phyloP scores from a whole-genome alignment of 116 monocot genomes.

The Posidonia oceanica region DNA sequence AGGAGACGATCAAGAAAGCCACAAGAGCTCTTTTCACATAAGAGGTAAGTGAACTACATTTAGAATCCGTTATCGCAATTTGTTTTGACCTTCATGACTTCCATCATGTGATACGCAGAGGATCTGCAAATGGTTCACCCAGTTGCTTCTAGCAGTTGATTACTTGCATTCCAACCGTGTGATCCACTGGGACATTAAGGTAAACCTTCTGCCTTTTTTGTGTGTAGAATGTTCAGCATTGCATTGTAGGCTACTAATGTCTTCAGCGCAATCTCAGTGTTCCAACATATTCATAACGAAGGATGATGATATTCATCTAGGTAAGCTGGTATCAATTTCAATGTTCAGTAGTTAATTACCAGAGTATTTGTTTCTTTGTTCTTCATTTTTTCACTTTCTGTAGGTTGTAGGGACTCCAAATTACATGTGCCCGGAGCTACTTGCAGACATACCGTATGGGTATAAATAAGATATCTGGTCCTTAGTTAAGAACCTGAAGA shows the following conservation, averaged over 20 bases:
- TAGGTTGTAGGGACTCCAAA: slow-evolving; percentile 95
- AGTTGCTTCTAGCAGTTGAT: too few relatives aligned
- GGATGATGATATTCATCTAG: slow-evolving; percentile 67
- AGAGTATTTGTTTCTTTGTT: too few relatives aligned
- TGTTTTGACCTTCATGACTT: too few relatives aligned
- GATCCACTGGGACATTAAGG: slow-evolving; percentile 87
- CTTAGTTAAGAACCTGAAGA: slow-evolving; percentile 65
- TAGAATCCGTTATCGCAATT: background rate
- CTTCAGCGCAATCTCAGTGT: too few relatives aligned
- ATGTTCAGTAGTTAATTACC: too few relatives aligned
- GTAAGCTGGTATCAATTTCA: slow-evolving; percentile 16
- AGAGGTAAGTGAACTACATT: slow-evolving; percentile 24
- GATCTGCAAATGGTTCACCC: too few relatives aligned
- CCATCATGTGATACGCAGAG: background rate
- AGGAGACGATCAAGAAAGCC: too few relatives aligned
- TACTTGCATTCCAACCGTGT: slow-evolving; percentile 81
- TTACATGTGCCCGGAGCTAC: too few relatives aligned
- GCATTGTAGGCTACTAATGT: too few relatives aligned
- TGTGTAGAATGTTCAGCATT: too few relatives aligned
- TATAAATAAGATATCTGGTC: slow-evolving; percentile 98
- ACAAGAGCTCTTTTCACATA: slow-evolving; percentile 58
- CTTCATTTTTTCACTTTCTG: background rate
- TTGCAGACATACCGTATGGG: too few relatives aligned
- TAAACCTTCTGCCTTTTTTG: slow-evolving; percentile 7
- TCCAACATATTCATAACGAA: too few relatives aligned